phyloP scores from a whole-genome alignment of 768 basidiomycete species.

The Piloderma croceum region DNA sequence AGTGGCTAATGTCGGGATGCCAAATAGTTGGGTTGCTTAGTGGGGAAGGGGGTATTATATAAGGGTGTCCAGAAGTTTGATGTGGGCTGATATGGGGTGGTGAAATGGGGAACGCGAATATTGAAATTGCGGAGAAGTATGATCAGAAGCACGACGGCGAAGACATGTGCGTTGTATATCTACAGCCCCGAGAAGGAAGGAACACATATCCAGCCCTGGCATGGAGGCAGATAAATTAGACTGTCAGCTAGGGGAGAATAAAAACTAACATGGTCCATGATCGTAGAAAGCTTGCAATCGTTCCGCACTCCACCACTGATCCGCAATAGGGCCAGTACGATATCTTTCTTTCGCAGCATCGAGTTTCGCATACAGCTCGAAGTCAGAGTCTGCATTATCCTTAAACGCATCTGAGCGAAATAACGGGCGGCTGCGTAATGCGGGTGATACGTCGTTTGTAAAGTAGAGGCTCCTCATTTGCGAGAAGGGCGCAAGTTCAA shows the following conservation, averaged over 20 bases:
- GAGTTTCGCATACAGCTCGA: too few species aligned
- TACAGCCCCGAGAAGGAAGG: slow-evolving; percentile 18
- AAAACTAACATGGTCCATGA: slow-evolving; percentile 34
- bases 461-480: slow-evolving; percentile 31
- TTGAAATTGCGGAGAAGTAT: too few species aligned
- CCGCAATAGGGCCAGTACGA: slow-evolving; percentile 25
- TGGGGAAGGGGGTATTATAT: too few species aligned
- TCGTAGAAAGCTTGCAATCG: slow-evolving; percentile 20
- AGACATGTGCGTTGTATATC: slow-evolving; percentile 14
- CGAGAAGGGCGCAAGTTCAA: slow-evolving; percentile 20
- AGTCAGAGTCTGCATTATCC: slow-evolving; percentile 12
- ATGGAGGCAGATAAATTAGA: slow-evolving; percentile 14
- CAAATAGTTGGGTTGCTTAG: slow-evolving; percentile 23
- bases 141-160: too few species aligned
- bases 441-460: slow-evolving; percentile 20
- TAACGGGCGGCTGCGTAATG: slow-evolving; percentile 1
- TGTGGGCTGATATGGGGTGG: too few species aligned
- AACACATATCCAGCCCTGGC: slow-evolving; percentile 18
- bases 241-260: slow-evolving; percentile 17
- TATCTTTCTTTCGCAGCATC: slow-evolving; percentile 18
- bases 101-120: too few species aligned
- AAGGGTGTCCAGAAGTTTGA: too few species aligned
- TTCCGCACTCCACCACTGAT: slow-evolving; percentile 25
- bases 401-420: slow-evolving; percentile 6
- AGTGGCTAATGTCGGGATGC: slow-evolving; percentile 24